These are phyloP conservation scores for Phlyctochytrium bullatum DNA, from an alignment of 192 early-diverging fungal species.

Conservation along the genomic window DNA sequence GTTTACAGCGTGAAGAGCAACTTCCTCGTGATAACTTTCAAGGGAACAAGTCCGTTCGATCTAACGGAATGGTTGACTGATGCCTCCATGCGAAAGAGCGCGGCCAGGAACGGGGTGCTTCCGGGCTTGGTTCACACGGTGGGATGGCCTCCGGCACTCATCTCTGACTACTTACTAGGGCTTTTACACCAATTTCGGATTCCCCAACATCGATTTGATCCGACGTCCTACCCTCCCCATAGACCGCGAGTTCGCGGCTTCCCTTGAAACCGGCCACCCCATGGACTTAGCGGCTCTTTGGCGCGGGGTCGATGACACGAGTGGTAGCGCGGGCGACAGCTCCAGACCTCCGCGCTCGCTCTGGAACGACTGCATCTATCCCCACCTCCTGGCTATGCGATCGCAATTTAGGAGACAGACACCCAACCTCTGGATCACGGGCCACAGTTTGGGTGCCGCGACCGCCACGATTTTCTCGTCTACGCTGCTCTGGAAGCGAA, in stretches of 20 bases:
- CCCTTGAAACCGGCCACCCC: slow-evolving; percentile 2
- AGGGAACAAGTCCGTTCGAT: slow-evolving; percentile 14
- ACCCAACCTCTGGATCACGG: slow-evolving; percentile 20
- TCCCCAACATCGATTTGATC: background rate
- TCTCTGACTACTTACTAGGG: too few relatives aligned
- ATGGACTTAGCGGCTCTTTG: background rate
- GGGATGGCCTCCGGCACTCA: too few relatives aligned
- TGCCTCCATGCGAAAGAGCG: slow-evolving; percentile 1
- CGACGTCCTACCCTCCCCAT: background rate
- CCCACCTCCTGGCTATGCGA: background rate
- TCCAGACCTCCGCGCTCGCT: too few relatives aligned
- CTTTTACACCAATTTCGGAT: background rate
- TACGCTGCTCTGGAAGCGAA: background rate
- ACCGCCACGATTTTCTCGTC: slow-evolving; percentile 7
- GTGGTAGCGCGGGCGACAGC: too few relatives aligned
- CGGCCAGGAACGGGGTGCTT: background rate
- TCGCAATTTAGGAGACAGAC: background rate
- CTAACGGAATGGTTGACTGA: slow-evolving; percentile 18
- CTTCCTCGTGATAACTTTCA: slow-evolving; percentile 15
- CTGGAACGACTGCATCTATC: background rate
- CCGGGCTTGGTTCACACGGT: slow-evolving; percentile 13
- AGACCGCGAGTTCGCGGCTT: background rate
- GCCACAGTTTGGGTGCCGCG: slow-evolving; percentile 15
- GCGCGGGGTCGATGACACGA: background rate
- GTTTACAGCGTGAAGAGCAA: slow-evolving; percentile 15